Percentiles rank a stretch among this genome's conserved stretches.
Conservation (phyloP, 208 protist species). For the Angomonas deanei region DNA sequence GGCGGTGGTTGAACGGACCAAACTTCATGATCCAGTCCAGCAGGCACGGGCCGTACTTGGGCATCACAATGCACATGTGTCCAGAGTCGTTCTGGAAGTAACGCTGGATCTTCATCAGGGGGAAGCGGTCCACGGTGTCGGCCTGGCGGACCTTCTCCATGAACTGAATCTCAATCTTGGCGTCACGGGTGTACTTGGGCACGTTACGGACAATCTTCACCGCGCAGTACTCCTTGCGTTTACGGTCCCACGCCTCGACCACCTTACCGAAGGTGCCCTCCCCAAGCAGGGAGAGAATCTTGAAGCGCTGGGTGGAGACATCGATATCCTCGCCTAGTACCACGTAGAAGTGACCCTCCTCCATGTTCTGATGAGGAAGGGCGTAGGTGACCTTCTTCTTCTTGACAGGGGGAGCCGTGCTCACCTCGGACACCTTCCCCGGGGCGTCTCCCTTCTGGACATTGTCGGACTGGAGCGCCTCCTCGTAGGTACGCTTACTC, state of each 20-base stretch:
- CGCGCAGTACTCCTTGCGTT: slow-evolving; percentile 80
- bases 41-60: slow-evolving; percentile 64
- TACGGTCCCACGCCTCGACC: slow-evolving; percentile 85
- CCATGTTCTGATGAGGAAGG: slow-evolving; percentile 78
- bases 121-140: slow-evolving; percentile 67
- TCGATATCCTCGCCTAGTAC: slow-evolving; percentile 88
- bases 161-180: slow-evolving; percentile 85
- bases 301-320: slow-evolving; percentile 80
- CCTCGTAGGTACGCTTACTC: slow-evolving; percentile 71
- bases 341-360: slow-evolving; percentile 89
- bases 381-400: slow-evolving; percentile 85
- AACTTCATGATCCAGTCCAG: slow-evolving; percentile 81
- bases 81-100: slow-evolving; percentile 78
- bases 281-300: slow-evolving; percentile 85
- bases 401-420: slow-evolving; percentile 26
- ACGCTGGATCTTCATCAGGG: slow-evolving; percentile 71
- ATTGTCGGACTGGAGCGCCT: slow-evolving; percentile 43
- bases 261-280: slow-evolving; percentile 90
- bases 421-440: slow-evolving; percentile 13
- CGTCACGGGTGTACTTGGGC: slow-evolving; percentile 81
- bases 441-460: slow-evolving; percentile 2
- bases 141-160: slow-evolving; percentile 68
- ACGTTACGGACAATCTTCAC: slow-evolving; percentile 87
- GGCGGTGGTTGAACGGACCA: slow-evolving; percentile 59
- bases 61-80: slow-evolving; percentile 83